phyloP scores from a whole-genome alignment of 2,329 filamentous ascomycete species.

The Helminthosporium solani region DNA sequence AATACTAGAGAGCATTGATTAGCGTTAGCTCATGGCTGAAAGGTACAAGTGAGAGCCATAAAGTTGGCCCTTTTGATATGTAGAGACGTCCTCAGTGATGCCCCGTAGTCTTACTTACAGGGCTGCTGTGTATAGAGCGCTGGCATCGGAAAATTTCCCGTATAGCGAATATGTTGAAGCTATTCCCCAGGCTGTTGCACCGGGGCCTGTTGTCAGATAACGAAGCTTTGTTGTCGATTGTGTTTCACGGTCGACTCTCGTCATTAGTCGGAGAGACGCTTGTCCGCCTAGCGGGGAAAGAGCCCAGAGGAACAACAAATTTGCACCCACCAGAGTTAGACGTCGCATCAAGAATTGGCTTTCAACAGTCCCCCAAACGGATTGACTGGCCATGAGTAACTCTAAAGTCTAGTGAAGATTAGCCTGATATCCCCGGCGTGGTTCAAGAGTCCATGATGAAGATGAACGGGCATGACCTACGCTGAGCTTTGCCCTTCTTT shows the following conservation, averaged over 20 bases:
- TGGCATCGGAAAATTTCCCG: slow-evolving; percentile 20
- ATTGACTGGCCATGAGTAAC: slow-evolving; percentile 39
- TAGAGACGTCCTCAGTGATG: no score
- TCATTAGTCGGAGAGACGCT: slow-evolving; percentile 36
- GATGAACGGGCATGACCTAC: slow-evolving; percentile 14
- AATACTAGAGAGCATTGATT: background rate
- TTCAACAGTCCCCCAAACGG: slow-evolving; percentile 40
- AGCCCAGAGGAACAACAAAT: slow-evolving; percentile 38
- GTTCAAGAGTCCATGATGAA: background rate
- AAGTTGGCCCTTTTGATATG: no score
- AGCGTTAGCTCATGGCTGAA: no score
- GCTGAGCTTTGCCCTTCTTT: slow-evolving; percentile 33
- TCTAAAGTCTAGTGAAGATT: slow-evolving; percentile 30
- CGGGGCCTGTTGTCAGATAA: slow-evolving; percentile 34
- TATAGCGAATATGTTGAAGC: slow-evolving; percentile 15
- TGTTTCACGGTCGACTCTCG: slow-evolving; percentile 5
- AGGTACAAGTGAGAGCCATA: no score
- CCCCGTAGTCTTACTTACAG: slow-evolving; percentile 8
- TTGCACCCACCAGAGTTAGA: slow-evolving; percentile 32
- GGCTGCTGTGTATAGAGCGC: slow-evolving; percentile 28
- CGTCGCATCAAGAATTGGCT: slow-evolving; percentile 34
- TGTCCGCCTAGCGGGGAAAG: slow-evolving; percentile 42
- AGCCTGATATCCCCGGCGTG: slow-evolving; percentile 1
- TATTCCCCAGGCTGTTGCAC: slow-evolving; percentile 13
- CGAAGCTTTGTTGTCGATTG: slow-evolving; percentile 14